phyloP scores from a whole-genome alignment of 495 filamentous ascomycete genomes.

The Xylaria curta region DNA sequence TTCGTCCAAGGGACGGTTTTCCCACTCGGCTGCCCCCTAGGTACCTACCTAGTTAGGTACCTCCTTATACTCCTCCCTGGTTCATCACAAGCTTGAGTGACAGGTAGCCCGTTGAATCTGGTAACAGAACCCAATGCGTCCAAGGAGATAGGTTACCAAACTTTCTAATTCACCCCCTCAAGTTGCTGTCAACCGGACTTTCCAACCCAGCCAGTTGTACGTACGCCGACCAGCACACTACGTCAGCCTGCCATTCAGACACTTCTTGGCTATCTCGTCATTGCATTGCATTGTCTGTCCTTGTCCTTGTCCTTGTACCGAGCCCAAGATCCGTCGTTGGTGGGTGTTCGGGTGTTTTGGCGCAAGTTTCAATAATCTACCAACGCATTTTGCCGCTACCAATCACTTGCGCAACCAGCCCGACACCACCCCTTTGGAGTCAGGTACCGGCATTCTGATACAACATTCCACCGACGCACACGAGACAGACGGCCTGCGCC shows the following conservation, averaged over 20 bases:
- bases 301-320: background rate
- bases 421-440: constrained; percentile 21
- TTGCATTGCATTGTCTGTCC: constrained; percentile 9
- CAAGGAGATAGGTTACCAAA: background rate
- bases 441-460: constrained; percentile 26
- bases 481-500: constrained; percentile 24
- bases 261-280: background rate
- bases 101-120: background rate
- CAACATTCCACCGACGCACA: constrained; percentile 30
- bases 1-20: background rate
- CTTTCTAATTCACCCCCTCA: background rate
- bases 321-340: background rate
- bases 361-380: constrained; percentile 30
- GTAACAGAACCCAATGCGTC: constrained; percentile 7
- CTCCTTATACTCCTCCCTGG: background rate
- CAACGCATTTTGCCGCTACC: constrained; percentile 25
- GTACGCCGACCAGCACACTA: constrained; percentile 3
- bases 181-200: background rate
- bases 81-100: constrained; percentile 9
- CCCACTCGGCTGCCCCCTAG: background rate
- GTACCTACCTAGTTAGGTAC: background rate
- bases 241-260: background rate
- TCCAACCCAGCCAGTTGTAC: no score
- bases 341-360: constrained; percentile 22
- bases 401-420: constrained; percentile 29